These are phyloP conservation scores for Trichoderma simmonsii DNA, from an alignment of 2,329 filamentous ascomycete species.

Conservation along the genomic window DNA sequence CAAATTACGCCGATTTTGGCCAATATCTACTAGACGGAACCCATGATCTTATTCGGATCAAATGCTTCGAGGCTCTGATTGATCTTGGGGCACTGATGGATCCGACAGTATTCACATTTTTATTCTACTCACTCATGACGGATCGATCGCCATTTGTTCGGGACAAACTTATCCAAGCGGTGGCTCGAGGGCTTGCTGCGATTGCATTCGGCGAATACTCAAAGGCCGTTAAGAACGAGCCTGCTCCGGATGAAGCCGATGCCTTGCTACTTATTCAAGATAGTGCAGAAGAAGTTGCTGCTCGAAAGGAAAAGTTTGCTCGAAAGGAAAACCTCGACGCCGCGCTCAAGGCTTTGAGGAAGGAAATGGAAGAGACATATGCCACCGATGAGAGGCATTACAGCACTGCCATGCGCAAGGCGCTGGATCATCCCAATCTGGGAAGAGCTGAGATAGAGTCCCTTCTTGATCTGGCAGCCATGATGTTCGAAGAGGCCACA, in stretches of 20 bases:
- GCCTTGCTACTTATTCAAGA: slow-evolving; percentile 43
- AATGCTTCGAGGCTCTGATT: slow-evolving; percentile 61
- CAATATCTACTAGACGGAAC: slow-evolving; percentile 65
- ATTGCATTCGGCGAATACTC: slow-evolving; percentile 62
- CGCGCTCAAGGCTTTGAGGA: slow-evolving; percentile 45
- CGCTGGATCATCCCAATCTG: slow-evolving; percentile 38
- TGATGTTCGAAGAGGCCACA: slow-evolving; percentile 46
- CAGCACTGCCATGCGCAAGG: slow-evolving; percentile 43
- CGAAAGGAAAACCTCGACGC: slow-evolving; percentile 61
- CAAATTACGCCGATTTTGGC: slow-evolving; percentile 53
- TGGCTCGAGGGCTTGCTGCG: slow-evolving; percentile 58
- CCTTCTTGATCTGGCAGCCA: slow-evolving; percentile 43
- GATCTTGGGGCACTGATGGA: slow-evolving; percentile 61
- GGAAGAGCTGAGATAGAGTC: slow-evolving; percentile 42
- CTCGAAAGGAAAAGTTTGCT: slow-evolving; percentile 59
- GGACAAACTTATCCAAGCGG: slow-evolving; percentile 55
- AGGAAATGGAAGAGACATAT: slow-evolving; percentile 45
- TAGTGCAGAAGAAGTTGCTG: slow-evolving; percentile 51
- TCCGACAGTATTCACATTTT: slow-evolving; percentile 51
- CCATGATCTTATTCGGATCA: slow-evolving; percentile 60
- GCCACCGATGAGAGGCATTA: slow-evolving; percentile 37
- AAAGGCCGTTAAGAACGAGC: slow-evolving; percentile 42
- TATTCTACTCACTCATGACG: slow-evolving; percentile 57
- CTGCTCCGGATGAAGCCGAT: slow-evolving; percentile 36
- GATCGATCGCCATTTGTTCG: slow-evolving; percentile 64